phyloP scores from a whole-genome alignment of 495 filamentous ascomycete genomes.

The Aspergillus coremiiformis region DNA sequence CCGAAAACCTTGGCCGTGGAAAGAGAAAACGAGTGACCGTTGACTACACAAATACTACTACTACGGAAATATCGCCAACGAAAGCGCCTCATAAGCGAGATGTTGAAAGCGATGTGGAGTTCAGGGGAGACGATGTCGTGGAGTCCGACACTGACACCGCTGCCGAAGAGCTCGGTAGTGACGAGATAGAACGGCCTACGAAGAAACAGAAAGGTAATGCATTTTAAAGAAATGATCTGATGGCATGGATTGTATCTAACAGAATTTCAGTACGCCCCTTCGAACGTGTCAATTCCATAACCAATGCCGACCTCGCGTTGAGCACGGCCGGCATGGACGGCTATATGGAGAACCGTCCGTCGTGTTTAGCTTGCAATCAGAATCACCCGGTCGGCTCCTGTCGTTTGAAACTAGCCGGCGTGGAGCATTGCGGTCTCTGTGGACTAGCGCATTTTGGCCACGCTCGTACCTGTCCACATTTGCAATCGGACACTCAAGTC shows the following conservation, averaged over 20 bases:
- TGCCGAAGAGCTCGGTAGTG: slow-evolving; percentile 8
- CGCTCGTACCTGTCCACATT: slow-evolving; percentile 51
- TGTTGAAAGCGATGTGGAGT: slow-evolving; percentile 32
- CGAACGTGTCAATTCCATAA: slow-evolving; percentile 27
- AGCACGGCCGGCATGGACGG: slow-evolving; percentile 40
- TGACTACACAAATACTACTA: slow-evolving; percentile 22
- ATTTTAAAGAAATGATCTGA: neutral
- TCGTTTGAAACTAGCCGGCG: slow-evolving; percentile 51
- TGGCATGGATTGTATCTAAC: slow-evolving; percentile 5
- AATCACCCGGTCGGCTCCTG: slow-evolving; percentile 51
- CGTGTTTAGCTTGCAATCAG: slow-evolving; percentile 50
- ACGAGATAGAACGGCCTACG: slow-evolving; percentile 7
- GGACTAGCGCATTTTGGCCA: slow-evolving; percentile 57
- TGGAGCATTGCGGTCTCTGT: slow-evolving; percentile 59
- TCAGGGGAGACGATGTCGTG: slow-evolving; percentile 12
- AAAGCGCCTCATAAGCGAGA: slow-evolving; percentile 21
- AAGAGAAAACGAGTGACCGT: slow-evolving; percentile 52
- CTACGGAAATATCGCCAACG: slow-evolving; percentile 15
- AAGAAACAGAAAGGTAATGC: slow-evolving; percentile 20
- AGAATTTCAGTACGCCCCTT: slow-evolving; percentile 27
- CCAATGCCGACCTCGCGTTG: slow-evolving; percentile 5
- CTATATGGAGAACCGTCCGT: slow-evolving; percentile 13
- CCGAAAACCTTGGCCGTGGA: slow-evolving; percentile 73
- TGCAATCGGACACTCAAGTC: slow-evolving; percentile 51
- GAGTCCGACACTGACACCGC: slow-evolving; percentile 25